Conservation (phyloP, 2,329 filamentous ascomycete genomes). For the Fusarium concolor region DNA sequence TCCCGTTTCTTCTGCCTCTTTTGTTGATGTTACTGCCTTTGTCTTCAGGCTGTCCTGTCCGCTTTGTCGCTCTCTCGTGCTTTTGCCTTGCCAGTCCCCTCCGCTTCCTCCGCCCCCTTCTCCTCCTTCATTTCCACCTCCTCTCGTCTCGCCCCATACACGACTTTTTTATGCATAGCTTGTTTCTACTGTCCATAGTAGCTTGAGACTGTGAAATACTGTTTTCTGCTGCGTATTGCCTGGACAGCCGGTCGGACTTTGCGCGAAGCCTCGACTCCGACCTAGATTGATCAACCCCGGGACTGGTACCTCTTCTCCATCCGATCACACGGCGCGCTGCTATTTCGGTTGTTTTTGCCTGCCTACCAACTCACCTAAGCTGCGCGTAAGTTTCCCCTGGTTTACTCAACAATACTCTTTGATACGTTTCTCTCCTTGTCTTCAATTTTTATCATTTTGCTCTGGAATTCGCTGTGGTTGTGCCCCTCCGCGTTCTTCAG, state of each 20-base stretch:
- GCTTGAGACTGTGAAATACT: neutral
- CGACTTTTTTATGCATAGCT: constrained; percentile 1
- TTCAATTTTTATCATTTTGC: neutral
- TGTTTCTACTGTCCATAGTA: neutral
- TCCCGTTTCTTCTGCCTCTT: constrained; percentile 32
- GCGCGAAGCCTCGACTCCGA: constrained; percentile 21
- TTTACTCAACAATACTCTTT: neutral
- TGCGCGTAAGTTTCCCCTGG: constrained; percentile 18
- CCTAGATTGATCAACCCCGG: constrained; percentile 24
- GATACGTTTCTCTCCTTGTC: neutral
- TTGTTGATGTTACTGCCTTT: constrained; percentile 32
- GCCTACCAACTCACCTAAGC: constrained; percentile 11
- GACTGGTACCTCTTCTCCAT: constrained; percentile 23
- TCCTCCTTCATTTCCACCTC: constrained; percentile 22
- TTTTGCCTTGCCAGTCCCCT: constrained; percentile 31
- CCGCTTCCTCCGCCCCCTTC: constrained; percentile 25
- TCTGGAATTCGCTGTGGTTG: constrained; percentile 9
- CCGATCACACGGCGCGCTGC: constrained; percentile 37
- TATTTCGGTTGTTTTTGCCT: constrained; percentile 32
- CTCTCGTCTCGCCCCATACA: constrained; percentile 18
- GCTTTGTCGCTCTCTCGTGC: constrained; percentile 26
- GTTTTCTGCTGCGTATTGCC: constrained; percentile 10
- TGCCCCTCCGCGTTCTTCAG: constrained; percentile 17
- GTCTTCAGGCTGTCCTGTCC: constrained; percentile 35
- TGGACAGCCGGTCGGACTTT: constrained; percentile 23